Conservation (phyloP, 768 basidiomycete genomes). For the Sarcomyxa edulis region DNA sequence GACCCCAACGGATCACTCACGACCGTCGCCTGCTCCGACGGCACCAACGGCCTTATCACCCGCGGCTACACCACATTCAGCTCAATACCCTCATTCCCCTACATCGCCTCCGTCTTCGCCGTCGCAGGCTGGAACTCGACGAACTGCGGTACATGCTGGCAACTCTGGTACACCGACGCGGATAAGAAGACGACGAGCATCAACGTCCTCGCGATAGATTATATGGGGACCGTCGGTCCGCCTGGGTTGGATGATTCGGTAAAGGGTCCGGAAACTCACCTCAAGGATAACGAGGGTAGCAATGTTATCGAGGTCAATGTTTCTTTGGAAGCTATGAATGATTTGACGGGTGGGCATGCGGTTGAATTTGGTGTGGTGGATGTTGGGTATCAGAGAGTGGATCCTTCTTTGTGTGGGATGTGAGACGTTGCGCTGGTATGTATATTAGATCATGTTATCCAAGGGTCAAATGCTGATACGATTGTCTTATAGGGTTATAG, state of each 20-base stretch:
- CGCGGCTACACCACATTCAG: constrained; percentile 33
- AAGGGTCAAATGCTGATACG: too few relatives aligned
- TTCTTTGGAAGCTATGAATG: constrained; percentile 27
- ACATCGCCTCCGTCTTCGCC: constrained; percentile 36
- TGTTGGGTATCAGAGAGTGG: constrained; percentile 16
- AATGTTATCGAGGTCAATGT: too few relatives aligned
- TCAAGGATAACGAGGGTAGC: too few relatives aligned
- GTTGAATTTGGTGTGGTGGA: constrained; percentile 18
- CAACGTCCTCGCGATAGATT: constrained; percentile 35
- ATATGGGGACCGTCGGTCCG: constrained; percentile 10
- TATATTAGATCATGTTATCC: too few relatives aligned
- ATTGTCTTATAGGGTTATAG: too few relatives aligned
- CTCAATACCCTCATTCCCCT: constrained; percentile 37
- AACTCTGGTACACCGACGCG: constrained; percentile 27
- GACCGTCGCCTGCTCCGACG: constrained; percentile 43
- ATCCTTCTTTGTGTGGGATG: constrained; percentile 19
- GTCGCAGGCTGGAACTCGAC: constrained; percentile 33
- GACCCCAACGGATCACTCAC: constrained; percentile 22
- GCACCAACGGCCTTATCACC: constrained; percentile 35
- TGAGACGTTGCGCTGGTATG: constrained; percentile 11
- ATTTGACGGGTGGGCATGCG: constrained; percentile 24
- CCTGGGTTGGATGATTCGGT: too few relatives aligned
- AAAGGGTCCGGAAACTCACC: too few relatives aligned
- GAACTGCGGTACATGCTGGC: constrained; percentile 44
- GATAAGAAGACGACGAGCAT: constrained; percentile 18